Conservation (phyloP, 257 asterid genomes). For the Solanum clarkiae region DNA sequence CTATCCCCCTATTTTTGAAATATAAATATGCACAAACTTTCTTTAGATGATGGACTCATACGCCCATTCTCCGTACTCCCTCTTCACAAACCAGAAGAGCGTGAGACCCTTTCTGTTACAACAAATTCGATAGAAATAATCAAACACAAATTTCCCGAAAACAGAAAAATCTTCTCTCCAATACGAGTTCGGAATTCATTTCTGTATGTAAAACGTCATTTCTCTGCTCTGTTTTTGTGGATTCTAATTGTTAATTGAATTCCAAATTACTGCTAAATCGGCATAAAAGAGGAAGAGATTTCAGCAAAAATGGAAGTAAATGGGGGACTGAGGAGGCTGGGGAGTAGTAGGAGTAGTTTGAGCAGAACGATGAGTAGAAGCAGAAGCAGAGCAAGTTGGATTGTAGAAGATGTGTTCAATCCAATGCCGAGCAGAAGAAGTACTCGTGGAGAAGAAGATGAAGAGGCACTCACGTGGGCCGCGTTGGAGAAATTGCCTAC, state of each 20-base stretch:
- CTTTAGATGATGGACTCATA: neutral
- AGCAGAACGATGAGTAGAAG: slow-evolving; percentile 18
- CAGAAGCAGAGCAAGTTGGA: slow-evolving; percentile 24
- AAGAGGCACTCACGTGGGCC: slow-evolving; percentile 84
- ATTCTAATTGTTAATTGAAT: neutral
- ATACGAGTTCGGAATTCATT: neutral
- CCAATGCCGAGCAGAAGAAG: slow-evolving; percentile 22
- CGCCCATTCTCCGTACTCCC: slow-evolving; percentile 1
- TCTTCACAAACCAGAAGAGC: neutral
- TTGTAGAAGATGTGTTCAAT: slow-evolving; percentile 41
- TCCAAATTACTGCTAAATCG: neutral
- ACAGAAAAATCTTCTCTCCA: neutral
- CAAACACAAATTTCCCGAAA: neutral
- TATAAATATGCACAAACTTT: slow-evolving; percentile 1
- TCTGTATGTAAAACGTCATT: neutral
- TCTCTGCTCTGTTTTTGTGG: neutral
- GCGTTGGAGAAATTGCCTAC: slow-evolving; percentile 84
- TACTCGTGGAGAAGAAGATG: slow-evolving; percentile 53
- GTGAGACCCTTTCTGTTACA: neutral
- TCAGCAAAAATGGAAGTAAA: slow-evolving; percentile 3
- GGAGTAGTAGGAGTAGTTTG: slow-evolving; percentile 19
- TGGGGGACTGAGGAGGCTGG: slow-evolving; percentile 21
- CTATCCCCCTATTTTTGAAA: neutral
- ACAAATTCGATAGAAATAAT: neutral
- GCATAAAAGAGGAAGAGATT: neutral